These are phyloP conservation scores for Rhodofomes roseus DNA, from an alignment of 1,284 basidiomycete species.

Conservation along the genomic window DNA sequence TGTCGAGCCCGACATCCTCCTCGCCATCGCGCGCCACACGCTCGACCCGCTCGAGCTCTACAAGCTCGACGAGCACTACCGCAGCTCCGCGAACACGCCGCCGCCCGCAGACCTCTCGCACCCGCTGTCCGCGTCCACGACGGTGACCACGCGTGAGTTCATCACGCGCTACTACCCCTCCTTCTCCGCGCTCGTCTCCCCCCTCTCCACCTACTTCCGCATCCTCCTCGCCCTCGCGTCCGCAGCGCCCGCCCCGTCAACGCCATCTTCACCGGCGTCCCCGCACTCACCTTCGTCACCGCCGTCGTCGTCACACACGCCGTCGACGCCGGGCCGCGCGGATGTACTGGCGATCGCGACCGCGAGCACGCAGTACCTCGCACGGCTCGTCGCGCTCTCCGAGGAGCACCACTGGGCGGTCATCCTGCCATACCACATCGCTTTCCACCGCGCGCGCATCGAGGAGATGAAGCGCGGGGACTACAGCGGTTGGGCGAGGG, in stretches of 20 bases:
- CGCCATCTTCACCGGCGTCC: neutral
- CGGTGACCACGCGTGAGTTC: neutral
- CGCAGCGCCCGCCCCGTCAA: neutral
- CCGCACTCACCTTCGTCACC: neutral
- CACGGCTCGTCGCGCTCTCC: conserved; percentile 6
- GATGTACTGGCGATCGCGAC: conserved; percentile 3
- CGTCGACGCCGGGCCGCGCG: neutral
- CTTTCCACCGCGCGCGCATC: conserved; percentile 7
- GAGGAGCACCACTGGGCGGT: conserved; percentile 11
- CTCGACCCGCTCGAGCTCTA: conserved; percentile 9
- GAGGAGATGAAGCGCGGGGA: conserved; percentile 8
- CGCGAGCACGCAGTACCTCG: conserved; percentile 9
- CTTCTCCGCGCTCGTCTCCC: conserved; percentile 8
- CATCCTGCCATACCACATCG: conserved; percentile 12
- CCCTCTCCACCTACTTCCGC: conserved; percentile 14
- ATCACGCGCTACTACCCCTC: conserved; percentile 8
- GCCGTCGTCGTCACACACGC: no score
- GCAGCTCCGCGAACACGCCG: neutral
- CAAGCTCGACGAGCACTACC: conserved; percentile 9
- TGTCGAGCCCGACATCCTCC: conserved; percentile 1
- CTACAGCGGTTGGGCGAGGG: conserved; percentile 5
- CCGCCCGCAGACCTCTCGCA: neutral
- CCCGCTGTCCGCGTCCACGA: neutral
- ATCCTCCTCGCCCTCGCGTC: conserved; percentile 8
- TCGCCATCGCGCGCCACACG: conserved; percentile 4